These are phyloP conservation scores for Medicago ruthenica DNA, from an alignment of 306 rosid species.

Conservation along the genomic window DNA sequence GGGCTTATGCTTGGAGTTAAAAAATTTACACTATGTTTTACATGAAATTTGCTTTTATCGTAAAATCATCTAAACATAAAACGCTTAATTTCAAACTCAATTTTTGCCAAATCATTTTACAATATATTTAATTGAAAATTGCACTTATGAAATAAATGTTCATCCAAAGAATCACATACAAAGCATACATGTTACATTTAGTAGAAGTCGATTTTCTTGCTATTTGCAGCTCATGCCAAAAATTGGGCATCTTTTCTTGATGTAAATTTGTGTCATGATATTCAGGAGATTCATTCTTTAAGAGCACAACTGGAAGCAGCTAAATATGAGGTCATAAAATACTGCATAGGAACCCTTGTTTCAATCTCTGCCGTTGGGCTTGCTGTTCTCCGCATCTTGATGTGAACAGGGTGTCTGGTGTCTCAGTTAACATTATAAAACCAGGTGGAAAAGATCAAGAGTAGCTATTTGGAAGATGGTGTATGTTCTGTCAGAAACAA, in stretches of 20 bases:
- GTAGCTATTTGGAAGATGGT: conserved; percentile 38
- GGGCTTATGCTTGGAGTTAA: neutral
- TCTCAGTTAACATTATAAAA: conserved; percentile 28
- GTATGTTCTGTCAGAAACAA: conserved; percentile 25
- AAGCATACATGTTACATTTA: neutral
- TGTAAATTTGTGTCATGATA: conserved; percentile 6
- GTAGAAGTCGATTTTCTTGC: neutral
- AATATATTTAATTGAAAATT: neutral
- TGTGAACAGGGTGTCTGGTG: conserved; percentile 51
- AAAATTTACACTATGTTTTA: neutral
- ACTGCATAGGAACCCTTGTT: conserved; percentile 96
- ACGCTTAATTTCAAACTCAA: neutral
- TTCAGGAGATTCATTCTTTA: conserved; percentile 87
- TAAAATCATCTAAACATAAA: neutral
- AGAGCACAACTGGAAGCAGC: conserved; percentile 96
- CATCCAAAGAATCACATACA: neutral
- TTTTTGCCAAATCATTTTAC: neutral
- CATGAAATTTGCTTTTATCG: neutral
- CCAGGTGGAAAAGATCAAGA: conserved; percentile 6
- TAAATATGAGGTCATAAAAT: conserved; percentile 92
- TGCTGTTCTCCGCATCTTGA: conserved; percentile 79
- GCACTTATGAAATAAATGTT: neutral
- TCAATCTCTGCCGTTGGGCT: conserved; percentile 97
- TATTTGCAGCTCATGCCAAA: conserved; percentile 13
- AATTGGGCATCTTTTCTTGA: neutral